Percentiles rank a stretch among this genome's conserved stretches.
These are phyloP conservation scores for Lepiota subincarnata DNA, from an alignment of 768 basidiomycete genomes.

Conservation along the genomic window DNA sequence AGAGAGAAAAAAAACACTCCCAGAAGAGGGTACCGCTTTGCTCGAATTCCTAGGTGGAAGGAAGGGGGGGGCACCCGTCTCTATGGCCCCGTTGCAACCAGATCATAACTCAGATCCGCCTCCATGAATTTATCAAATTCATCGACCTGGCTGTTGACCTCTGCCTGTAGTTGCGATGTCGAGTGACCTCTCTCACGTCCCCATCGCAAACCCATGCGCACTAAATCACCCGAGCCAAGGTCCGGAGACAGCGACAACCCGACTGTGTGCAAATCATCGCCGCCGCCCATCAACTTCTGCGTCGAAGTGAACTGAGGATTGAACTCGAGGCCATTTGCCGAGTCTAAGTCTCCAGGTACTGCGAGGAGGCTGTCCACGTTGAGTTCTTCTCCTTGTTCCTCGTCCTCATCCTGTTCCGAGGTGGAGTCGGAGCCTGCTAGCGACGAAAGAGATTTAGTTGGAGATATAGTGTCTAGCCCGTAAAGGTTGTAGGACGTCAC, in stretches of 20 bases:
- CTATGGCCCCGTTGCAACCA: neutral
- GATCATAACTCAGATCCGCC: conserved; percentile 51
- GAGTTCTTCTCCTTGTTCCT: conserved; percentile 3
- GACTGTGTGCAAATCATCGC: neutral
- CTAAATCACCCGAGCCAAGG: neutral
- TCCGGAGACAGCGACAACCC: neutral
- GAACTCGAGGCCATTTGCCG: conserved; percentile 14
- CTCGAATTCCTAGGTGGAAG: too few relatives aligned
- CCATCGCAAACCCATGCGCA: neutral
- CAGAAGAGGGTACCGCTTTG: too few relatives aligned
- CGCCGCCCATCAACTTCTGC: conserved; percentile 15
- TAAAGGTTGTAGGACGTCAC: conserved; percentile 11
- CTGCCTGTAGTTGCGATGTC: conserved; percentile 34
- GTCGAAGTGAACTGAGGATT: conserved; percentile 28
- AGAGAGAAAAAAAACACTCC: too few relatives aligned
- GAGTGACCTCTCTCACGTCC: conserved; percentile 3
- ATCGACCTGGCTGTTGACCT: conserved; percentile 48
- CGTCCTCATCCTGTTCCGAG: conserved; percentile 15
- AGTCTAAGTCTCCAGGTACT: conserved; percentile 2
- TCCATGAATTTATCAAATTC: conserved; percentile 50
- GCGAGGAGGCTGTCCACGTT: neutral
- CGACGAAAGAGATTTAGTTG: conserved; percentile 27
- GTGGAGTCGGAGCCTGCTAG: conserved; percentile 26
- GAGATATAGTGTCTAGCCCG: conserved; percentile 17
- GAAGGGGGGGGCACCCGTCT: neutral